phyloP scores from a whole-genome alignment of 257 asterid species.

The Solanum arcanum region DNA sequence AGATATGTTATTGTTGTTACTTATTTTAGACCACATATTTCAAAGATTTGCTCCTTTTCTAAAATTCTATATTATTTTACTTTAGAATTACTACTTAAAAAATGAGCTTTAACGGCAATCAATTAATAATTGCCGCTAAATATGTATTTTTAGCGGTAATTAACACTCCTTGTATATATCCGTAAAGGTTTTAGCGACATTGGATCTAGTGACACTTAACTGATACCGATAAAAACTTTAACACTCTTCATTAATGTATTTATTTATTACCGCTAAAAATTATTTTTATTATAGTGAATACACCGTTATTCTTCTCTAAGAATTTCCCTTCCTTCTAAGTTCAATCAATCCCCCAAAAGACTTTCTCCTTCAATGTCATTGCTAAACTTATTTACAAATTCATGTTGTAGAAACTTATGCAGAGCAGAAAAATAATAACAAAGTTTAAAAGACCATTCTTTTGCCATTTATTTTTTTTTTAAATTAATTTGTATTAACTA shows the following conservation, averaged over 20 bases:
- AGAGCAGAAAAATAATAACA: not conserved
- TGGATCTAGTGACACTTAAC: no score
- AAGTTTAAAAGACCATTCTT: no score
- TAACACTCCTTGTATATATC: no score
- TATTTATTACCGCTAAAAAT: no score
- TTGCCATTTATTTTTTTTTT: no score
- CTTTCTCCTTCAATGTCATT: not conserved
- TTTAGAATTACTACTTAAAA: not conserved
- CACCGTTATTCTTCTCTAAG: not conserved
- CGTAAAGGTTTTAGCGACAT: no score
- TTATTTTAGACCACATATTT: not conserved
- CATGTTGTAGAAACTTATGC: not conserved
- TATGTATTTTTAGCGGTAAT: no score
- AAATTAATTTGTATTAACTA: accelerated
- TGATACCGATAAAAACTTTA: no score
- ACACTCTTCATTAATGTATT: no score
- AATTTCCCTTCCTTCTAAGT: not conserved
- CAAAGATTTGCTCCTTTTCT: no score
- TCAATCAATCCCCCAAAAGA: not conserved
- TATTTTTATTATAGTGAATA: not conserved
- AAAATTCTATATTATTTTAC: not conserved
- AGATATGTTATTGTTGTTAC: accelerated
- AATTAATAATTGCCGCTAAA: no score
- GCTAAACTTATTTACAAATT: not conserved
- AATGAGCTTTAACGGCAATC: no score